Evolutionary conservation across 176 grass and related monocot genomes (phyloP).

Genomic region (Eragrostis curvula): DNA sequence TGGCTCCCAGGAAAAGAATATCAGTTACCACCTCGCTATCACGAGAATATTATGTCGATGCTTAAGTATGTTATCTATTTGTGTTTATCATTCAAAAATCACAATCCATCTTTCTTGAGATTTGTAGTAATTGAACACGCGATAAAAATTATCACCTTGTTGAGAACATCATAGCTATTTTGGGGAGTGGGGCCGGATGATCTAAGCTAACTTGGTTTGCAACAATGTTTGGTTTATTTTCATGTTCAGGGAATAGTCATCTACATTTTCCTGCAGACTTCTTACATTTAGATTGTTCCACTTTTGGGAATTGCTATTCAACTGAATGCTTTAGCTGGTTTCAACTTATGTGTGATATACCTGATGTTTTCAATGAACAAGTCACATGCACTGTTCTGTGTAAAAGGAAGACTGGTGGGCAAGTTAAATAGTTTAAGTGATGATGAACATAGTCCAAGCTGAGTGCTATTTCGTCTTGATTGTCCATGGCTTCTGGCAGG

Average conservation of each 20-base stretch:
- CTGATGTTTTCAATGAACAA: background rate
- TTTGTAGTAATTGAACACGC: background rate
- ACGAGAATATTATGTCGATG: background rate
- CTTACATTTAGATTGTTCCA: background rate
- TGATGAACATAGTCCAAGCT: background rate
- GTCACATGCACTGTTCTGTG: background rate
- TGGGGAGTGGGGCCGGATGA: background rate
- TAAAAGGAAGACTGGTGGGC: background rate
- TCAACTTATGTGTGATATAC: background rate
- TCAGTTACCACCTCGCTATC: conserved; percentile 3
- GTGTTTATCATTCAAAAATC: background rate
- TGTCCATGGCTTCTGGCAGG: background rate
- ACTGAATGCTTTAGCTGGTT: background rate
- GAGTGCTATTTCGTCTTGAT: background rate
- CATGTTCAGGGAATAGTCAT: background rate
- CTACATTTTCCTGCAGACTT: background rate
- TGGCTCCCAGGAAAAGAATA: background rate
- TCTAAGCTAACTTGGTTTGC: background rate
- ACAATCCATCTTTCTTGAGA: background rate
- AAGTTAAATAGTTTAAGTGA: background rate
- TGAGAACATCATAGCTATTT: background rate
- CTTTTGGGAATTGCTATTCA: background rate
- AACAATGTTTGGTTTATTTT: conserved; percentile 13
- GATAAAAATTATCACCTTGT: background rate
- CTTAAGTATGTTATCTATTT: background rate